Evolutionary conservation across 352 stramenopile genomes (phyloP).

Genomic region (Pythium rishiriense): DNA sequence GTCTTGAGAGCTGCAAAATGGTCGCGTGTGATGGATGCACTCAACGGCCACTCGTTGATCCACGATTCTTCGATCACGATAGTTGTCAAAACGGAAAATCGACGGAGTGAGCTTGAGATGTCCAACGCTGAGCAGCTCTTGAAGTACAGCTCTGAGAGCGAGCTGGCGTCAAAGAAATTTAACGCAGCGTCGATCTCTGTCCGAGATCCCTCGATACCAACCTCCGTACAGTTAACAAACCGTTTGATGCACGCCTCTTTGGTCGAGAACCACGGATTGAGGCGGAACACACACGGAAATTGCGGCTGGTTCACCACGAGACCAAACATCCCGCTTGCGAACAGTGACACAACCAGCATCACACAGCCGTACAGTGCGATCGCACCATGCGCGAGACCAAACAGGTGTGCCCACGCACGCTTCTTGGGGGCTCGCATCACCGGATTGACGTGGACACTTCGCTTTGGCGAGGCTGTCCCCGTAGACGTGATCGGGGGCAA

Average conservation of each 20-base stretch:
- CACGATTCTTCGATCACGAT: slow-evolving; percentile 9
- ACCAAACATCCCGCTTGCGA: background rate
- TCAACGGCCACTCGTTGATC: slow-evolving; percentile 3
- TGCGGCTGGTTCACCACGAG: background rate
- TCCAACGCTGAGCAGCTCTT: background rate
- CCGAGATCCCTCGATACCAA: background rate
- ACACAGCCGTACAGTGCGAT: slow-evolving; percentile 11
- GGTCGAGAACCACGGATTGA: slow-evolving; percentile 21
- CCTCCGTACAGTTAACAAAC: slow-evolving; percentile 10
- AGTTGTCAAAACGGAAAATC: background rate
- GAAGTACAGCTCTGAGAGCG: slow-evolving; percentile 8
- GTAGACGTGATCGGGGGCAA: background rate
- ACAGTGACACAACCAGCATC: slow-evolving; percentile 3
- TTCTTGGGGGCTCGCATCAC: background rate
- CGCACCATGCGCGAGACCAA: background rate
- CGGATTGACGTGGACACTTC: background rate
- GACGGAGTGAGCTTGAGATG: background rate
- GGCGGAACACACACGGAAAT: background rate
- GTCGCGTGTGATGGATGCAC: background rate
- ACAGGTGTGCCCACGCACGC: background rate
- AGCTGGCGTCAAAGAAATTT: slow-evolving; percentile 12
- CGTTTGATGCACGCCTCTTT: slow-evolving; percentile 21
- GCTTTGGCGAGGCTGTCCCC: background rate
- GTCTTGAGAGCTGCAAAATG: slow-evolving; percentile 4
- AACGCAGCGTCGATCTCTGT: background rate